Base-by-base conservation (phyloP, 768 basidiomycete genomes). In the Hypholoma sublateritium region DNA sequence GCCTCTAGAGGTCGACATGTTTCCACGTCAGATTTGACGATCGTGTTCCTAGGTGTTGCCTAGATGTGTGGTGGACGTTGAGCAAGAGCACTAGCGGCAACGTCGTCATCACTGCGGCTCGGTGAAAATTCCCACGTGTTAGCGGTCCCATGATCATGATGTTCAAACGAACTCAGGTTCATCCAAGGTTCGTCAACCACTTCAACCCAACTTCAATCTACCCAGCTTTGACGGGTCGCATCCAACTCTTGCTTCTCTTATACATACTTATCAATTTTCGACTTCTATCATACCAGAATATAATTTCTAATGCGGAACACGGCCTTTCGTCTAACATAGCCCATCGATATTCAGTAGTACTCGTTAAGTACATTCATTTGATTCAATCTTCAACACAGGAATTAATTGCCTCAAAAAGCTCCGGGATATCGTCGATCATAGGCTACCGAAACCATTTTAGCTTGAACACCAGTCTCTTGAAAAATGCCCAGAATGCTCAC, bases 1-100 rank as follows among this genome's bases (percentile, higher is more conserved):
- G 7, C 70, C 69, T 64, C 77, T 71, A 34, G 78, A 79, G 5
- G 76, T 68, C 24, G 78, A 76, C 75, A 79, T 79, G 59, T 51
- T 59, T 47, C 19, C 14, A 16, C 21, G 41, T 42, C n/a, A 21
- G 16, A n/a, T 11, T 42, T 21, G n/a, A n/a, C 12, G 14, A 17
- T n/a, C 41, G 41, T 32, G 28, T 32, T 7, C 5, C 5, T 7
- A 16, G 41, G 41, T 17, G 41, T n/a, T 32, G 9, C 5, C 5
- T 7, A 16, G 41, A 14, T 17, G 41, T n/a, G 41, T 42, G n/a
- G 41, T n/a, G 41, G n/a, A 14, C 14, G 41, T n/a, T n/a, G 16
- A 21, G 16, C 41, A 42, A 7, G 41, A 42, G n/a, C 8, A 5
- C 41, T 6, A 7, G 16, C 41, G 41, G 7, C 16, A n/a, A 21